phyloP scores from a whole-genome alignment of 371 early-diverging fungal species.

The Enterocytospora artemiae region DNA sequence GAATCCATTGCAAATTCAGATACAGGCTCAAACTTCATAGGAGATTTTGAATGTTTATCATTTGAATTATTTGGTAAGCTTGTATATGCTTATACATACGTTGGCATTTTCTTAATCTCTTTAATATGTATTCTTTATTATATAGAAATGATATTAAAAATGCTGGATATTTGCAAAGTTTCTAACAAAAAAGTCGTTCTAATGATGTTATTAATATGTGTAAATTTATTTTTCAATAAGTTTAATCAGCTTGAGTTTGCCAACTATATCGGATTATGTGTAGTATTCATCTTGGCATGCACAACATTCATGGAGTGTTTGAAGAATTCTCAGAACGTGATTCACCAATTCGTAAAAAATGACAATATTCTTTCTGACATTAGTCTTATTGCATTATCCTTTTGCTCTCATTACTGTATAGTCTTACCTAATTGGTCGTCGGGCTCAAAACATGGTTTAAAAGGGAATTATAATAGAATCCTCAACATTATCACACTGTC shows the following conservation, averaged over 20 bases:
- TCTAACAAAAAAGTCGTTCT: no score
- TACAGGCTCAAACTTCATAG: no score
- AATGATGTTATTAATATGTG: not conserved
- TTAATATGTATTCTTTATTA: no score
- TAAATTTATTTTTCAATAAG: not conserved
- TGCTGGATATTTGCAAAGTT: no score
- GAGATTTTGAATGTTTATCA: no score
- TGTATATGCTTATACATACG: no score
- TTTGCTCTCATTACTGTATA: not conserved
- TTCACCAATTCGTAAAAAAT: not conserved
- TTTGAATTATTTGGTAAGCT: no score
- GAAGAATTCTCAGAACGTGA: not conserved
- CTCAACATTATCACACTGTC: no score
- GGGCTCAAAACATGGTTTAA: not conserved
- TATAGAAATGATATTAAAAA: no score
- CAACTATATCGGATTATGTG: not conserved
- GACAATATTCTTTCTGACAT: not conserved
- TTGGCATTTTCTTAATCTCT: no score
- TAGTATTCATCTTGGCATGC: not conserved
- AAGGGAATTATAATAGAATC: not conserved
- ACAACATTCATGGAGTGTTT: not conserved
- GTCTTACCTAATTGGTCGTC: not conserved
- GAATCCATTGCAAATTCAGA: no score
- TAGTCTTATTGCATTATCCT: not conserved
- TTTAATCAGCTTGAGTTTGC: not conserved